Base-by-base conservation (phyloP, 2,329 filamentous ascomycete species). In the Claviceps maximensis region DNA sequence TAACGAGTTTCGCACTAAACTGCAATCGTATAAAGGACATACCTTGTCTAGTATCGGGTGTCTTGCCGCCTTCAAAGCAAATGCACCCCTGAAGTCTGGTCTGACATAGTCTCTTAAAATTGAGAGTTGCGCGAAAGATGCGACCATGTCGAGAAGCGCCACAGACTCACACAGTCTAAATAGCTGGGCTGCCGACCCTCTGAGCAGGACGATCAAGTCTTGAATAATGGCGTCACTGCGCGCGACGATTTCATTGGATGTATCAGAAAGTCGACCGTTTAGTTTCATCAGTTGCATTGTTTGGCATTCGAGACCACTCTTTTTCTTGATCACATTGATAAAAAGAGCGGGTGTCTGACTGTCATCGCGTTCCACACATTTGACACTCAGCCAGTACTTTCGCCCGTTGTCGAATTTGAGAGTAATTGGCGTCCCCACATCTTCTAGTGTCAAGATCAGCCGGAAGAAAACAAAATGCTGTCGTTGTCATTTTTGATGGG, bases 91-190 rank as follows among this genome's bases (percentile, higher is more conserved):
- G 27, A 91, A 70, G 47, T 85, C 78, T 1, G 89, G 89, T 15
- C 83, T 76, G 8, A 81, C 76, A 55, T 79, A 81, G 48, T 75
- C 72, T 50, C 68, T 65, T 0, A 77, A 78, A 0, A 83, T 87
- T 13, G 84, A 82, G 2, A 90, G 67, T 23, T 95, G 83, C 0
- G 80, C 83, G 65, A 95, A 94, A 0, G 85, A 79, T 1, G 81
- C 71, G 29, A 94, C 74, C 84, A 95, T 91, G 66, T 98, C 93
- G 1, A 96, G 73, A 61, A 95, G 78, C 2, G 86, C 88, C 57
- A 97, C 80, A 13, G 86, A 84, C 65, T 97, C 90, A 59, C 88
- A 93, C 42, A 94, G 80, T 53, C 83, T 83, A 69, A 95, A 96
- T 0, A 98, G 73, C 3, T 75, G 72, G 0, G 86, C 82, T 21